Evolutionary conservation across 2,329 filamentous ascomycete species (phyloP).

Genomic region (Calcarisporium arbuscula): DNA sequence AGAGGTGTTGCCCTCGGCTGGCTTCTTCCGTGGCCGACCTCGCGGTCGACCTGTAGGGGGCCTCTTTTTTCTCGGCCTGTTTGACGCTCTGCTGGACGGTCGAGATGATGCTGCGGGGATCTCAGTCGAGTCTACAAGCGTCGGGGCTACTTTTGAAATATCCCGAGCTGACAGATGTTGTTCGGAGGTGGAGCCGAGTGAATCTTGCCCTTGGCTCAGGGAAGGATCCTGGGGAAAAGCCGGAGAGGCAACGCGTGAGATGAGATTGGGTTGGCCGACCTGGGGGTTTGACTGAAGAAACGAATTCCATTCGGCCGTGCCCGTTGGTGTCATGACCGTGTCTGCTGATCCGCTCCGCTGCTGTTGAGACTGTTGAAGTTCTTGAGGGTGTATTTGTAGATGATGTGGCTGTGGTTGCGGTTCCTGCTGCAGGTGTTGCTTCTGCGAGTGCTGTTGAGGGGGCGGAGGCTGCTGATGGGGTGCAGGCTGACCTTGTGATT

Average conservation of each 20-base stretch:
- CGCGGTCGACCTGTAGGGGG: conserved; percentile 48
- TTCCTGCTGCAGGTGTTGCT: conserved; percentile 3
- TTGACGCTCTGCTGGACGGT: conserved; percentile 55
- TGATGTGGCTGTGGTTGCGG: conserved; percentile 13
- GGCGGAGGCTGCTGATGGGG: conserved; percentile 11
- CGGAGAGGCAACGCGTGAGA: conserved; percentile 29
- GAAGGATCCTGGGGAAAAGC: conserved; percentile 26
- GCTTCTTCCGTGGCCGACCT: conserved; percentile 50
- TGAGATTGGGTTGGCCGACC: conserved; percentile 28
- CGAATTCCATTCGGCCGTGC: conserved; percentile 70
- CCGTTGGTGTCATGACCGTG: conserved; percentile 42
- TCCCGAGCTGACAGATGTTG: conserved; percentile 19
- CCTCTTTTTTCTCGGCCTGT: conserved; percentile 30
- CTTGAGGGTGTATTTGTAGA: no score
- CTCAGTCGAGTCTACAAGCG: conserved; percentile 20
- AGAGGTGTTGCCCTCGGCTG: conserved; percentile 60
- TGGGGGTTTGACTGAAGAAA: conserved; percentile 68
- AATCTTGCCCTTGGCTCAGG: conserved; percentile 18
- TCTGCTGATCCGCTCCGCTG: conserved; percentile 23
- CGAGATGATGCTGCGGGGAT: conserved; percentile 37
- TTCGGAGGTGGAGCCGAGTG: conserved; percentile 18
- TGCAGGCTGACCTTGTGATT: no score
- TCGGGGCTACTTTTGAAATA: conserved; percentile 28
- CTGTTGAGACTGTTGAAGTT: no score
- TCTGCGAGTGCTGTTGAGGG: conserved; percentile 10